phyloP scores from a whole-genome alignment of 2,329 filamentous ascomycete species.

The Fusarium domesticum region DNA sequence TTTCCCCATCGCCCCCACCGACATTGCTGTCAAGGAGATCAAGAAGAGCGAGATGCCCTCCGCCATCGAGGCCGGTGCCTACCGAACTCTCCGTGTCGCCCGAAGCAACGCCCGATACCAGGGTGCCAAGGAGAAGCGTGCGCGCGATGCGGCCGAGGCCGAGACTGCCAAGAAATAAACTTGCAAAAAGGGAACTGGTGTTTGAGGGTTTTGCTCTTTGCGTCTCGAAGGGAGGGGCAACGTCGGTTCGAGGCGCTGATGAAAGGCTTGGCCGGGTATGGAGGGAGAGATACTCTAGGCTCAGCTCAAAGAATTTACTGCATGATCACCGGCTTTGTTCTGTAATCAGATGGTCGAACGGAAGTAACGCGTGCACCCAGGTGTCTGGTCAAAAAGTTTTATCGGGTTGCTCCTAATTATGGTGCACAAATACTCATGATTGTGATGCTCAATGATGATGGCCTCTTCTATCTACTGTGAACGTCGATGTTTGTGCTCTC shows the following conservation, averaged over 20 bases:
- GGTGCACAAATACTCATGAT: not conserved
- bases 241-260: slow-evolving; percentile 38
- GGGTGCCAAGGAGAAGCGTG: slow-evolving; percentile 90
- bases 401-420: not conserved
- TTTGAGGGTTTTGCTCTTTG: slow-evolving; percentile 44
- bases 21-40: slow-evolving; percentile 68
- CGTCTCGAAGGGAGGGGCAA: slow-evolving; percentile 39
- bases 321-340: slow-evolving; percentile 40
- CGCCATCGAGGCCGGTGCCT: slow-evolving; percentile 77
- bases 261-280: slow-evolving; percentile 36
- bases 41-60: slow-evolving; percentile 78
- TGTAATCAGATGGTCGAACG: slow-evolving; percentile 33
- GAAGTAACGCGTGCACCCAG: slow-evolving; percentile 25
- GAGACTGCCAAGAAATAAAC: slow-evolving; percentile 82
- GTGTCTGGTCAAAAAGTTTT: slow-evolving; percentile 18
- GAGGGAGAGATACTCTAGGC: slow-evolving; percentile 41
- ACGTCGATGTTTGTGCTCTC: not conserved
- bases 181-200: slow-evolving; percentile 41
- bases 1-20: slow-evolving; percentile 71
- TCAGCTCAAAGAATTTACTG: slow-evolving; percentile 42
- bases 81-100: slow-evolving; percentile 77
- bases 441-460: not conserved
- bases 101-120: slow-evolving; percentile 78
- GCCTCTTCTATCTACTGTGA: not conserved
- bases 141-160: slow-evolving; percentile 81